phyloP scores from a whole-genome alignment of 1,284 basidiomycete species.

The Trametes versicolor region DNA sequence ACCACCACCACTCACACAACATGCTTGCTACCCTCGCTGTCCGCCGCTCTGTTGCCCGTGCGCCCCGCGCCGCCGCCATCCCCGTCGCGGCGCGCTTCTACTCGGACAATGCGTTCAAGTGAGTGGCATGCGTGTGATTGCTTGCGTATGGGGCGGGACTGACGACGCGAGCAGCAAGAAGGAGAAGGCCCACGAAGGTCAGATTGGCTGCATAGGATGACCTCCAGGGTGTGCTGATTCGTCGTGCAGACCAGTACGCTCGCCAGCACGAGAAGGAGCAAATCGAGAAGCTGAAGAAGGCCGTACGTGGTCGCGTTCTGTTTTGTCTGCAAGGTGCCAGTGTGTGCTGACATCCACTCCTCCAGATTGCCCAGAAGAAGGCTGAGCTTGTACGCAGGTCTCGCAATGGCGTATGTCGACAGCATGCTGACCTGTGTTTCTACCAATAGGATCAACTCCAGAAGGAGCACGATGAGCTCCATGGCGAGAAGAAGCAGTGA shows the following conservation, averaged over 20 bases:
- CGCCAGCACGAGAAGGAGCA: conserved; percentile 64
- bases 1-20: conserved; percentile 30
- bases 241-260: conserved; percentile 62
- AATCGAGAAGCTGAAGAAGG: conserved; percentile 62
- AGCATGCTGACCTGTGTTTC: not conserved
- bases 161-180: conserved; percentile 61
- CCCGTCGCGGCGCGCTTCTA: conserved; percentile 48
- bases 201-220: conserved; percentile 10
- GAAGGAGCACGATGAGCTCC: conserved; percentile 34
- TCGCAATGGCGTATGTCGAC: not conserved
- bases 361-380: conserved; percentile 67
- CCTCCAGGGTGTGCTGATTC: conserved; percentile 12
- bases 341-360: not conserved
- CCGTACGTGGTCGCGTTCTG: conserved; percentile 52
- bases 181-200: conserved; percentile 79
- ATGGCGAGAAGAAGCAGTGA: conserved; percentile 31
- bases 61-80: conserved; percentile 47
- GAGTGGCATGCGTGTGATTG: conserved; percentile 55
- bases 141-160: conserved; percentile 21
- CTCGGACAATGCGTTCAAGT: conserved; percentile 48
- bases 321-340: not conserved
- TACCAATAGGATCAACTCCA: conserved; percentile 31
- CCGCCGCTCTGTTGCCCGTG: conserved; percentile 50
- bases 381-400: conserved; percentile 58
- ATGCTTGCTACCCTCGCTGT: conserved; percentile 60